Conservation (phyloP, 345 rosid genomes). For the Rubroshorea leprosula region DNA sequence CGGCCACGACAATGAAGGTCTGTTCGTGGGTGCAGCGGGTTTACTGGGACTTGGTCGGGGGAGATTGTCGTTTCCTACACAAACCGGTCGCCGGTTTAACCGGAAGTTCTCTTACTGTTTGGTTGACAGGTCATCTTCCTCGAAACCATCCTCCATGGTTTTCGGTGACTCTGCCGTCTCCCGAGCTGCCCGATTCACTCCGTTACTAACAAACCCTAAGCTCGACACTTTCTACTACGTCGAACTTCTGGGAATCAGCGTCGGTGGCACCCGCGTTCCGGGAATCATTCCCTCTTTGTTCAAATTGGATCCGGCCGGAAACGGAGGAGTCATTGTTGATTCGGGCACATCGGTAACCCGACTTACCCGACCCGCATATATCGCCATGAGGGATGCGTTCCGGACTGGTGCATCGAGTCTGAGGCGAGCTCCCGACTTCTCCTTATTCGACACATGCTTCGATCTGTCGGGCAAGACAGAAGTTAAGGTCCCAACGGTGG, state of each 20-base stretch:
- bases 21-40: constrained; percentile 92
- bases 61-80: constrained; percentile 69
- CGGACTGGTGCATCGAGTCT: constrained; percentile 39
- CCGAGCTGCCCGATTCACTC: constrained; percentile 70
- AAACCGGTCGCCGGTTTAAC: constrained; percentile 71
- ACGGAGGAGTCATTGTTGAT: constrained; percentile 89
- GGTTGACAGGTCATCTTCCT: constrained; percentile 78
- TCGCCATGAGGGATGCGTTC: constrained; percentile 61
- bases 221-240: constrained; percentile 92
- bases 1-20: constrained; percentile 91
- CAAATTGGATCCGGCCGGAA: constrained; percentile 62
- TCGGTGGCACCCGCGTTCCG: constrained; percentile 75
- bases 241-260: constrained; percentile 76
- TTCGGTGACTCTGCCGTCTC: constrained; percentile 76
- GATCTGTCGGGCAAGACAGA: constrained; percentile 57
- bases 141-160: constrained; percentile 70
- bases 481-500: constrained; percentile 77
- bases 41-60: constrained; percentile 90
- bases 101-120: constrained; percentile 83
- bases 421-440: constrained; percentile 47
- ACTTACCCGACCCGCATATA: constrained; percentile 64
- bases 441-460: constrained; percentile 78
- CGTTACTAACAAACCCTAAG: constrained; percentile 67
- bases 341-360: constrained; percentile 88
- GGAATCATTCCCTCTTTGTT: constrained; percentile 64